Conservation (phyloP, 2,329 filamentous ascomycete species). For the Apiospora koreana region DNA sequence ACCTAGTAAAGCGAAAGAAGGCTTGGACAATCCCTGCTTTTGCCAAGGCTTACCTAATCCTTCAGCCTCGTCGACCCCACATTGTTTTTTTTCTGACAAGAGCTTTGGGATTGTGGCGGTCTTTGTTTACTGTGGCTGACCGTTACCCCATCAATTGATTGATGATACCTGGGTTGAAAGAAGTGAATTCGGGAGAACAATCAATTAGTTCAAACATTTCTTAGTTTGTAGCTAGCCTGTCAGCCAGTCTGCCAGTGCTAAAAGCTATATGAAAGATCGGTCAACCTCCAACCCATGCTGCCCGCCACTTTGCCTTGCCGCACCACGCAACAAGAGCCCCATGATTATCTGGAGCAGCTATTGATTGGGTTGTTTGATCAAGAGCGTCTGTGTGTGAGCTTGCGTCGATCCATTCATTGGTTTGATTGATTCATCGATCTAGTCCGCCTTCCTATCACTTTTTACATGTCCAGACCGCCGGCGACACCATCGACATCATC, state of each 20-base stretch:
- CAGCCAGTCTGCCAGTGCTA: too few relatives aligned
- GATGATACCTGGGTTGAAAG: background rate
- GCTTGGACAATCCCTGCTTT: background rate
- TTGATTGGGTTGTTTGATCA: background rate
- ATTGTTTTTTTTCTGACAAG: too few relatives aligned
- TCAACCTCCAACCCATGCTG: too few relatives aligned
- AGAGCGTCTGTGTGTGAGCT: too few relatives aligned
- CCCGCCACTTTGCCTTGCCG: background rate
- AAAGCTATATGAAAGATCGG: too few relatives aligned
- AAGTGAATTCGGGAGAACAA: background rate
- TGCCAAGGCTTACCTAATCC: too few relatives aligned
- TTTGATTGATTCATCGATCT: background rate
- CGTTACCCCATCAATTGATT: slow-evolving; percentile 16
- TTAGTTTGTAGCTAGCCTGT: background rate
- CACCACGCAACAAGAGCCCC: background rate
- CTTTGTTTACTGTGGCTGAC: slow-evolving; percentile 21
- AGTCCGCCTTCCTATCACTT: background rate
- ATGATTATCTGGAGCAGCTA: background rate
- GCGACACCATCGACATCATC: background rate
- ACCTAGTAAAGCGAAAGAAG: too few relatives aligned
- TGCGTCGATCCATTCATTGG: too few relatives aligned
- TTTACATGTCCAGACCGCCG: background rate
- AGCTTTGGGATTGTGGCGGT: background rate
- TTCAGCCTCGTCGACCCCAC: slow-evolving; percentile 2
- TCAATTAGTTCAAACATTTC: background rate